These are phyloP conservation scores for Hypoxylon sp. DNA, from an alignment of 2,329 filamentous ascomycete genomes.

Conservation along the genomic window DNA sequence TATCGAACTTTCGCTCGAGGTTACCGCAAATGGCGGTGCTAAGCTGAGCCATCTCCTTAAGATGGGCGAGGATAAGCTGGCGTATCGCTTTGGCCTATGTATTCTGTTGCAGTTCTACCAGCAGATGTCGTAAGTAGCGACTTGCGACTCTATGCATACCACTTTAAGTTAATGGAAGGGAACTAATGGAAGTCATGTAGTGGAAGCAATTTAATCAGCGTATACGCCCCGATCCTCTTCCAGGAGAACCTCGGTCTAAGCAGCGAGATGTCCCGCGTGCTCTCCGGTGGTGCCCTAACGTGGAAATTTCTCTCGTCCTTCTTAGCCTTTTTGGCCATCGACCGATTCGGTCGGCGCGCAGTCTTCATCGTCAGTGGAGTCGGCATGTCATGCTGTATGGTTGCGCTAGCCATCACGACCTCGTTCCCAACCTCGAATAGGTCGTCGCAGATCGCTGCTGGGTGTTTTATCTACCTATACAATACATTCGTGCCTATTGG, in stretches of 20 bases:
- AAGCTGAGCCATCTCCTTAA: constrained; percentile 62
- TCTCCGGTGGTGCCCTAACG: constrained; percentile 66
- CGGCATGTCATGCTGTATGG: constrained; percentile 70
- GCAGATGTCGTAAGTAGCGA: constrained; percentile 59
- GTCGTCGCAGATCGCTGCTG: constrained; percentile 65
- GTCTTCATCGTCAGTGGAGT: constrained; percentile 67
- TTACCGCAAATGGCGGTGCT: constrained; percentile 56
- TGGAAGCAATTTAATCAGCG: constrained; percentile 64
- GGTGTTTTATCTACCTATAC: constrained; percentile 72
- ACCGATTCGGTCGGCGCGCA: constrained; percentile 64
- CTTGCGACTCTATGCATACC: no score
- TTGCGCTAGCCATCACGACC: constrained; percentile 66
- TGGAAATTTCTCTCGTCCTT: constrained; percentile 66
- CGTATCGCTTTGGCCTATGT: constrained; percentile 66
- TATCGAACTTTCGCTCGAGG: constrained; percentile 65
- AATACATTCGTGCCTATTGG: constrained; percentile 73
- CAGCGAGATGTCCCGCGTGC: constrained; percentile 57
- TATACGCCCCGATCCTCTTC: constrained; percentile 62
- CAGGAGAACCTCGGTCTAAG: constrained; percentile 59
- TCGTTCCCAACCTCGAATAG: constrained; percentile 63
- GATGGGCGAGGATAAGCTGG: constrained; percentile 65
- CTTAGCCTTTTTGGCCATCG: constrained; percentile 65
- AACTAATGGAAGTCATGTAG: constrained; percentile 44
- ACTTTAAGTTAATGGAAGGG: neutral
- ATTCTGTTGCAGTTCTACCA: constrained; percentile 66